Evolutionary conservation across 2,329 filamentous ascomycete genomes (phyloP).

Genomic region (Zymoseptoria crescenta): DNA sequence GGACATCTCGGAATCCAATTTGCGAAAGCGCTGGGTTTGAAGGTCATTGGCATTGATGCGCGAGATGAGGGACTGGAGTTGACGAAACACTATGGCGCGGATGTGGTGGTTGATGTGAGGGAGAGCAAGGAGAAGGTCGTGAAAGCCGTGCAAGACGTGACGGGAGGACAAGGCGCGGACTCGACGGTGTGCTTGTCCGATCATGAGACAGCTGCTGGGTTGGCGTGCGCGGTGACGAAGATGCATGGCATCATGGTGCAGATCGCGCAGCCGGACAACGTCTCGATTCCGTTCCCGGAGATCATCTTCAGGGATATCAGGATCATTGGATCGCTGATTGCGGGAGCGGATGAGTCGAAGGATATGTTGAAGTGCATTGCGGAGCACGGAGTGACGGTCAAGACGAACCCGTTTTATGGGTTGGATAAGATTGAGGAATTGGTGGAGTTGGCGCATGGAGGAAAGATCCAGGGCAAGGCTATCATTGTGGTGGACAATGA

Average conservation of each 20-base stretch:
- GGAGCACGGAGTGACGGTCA: slow-evolving; percentile 39
- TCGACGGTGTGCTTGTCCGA: slow-evolving; percentile 50
- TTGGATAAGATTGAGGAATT: slow-evolving; percentile 46
- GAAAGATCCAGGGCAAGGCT: slow-evolving; percentile 49
- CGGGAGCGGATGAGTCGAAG: slow-evolving; percentile 27
- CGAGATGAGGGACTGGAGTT: slow-evolving; percentile 47
- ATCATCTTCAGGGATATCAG: slow-evolving; percentile 48
- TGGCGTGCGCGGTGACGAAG: slow-evolving; percentile 48
- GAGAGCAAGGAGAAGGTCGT: slow-evolving; percentile 42
- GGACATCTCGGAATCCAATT: slow-evolving; percentile 49
- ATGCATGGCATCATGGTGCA: slow-evolving; percentile 54
- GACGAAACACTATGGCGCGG: slow-evolving; percentile 41
- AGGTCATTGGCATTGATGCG: slow-evolving; percentile 48
- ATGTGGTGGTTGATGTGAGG: slow-evolving; percentile 47
- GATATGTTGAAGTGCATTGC: slow-evolving; percentile 30
- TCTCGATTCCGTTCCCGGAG: slow-evolving; percentile 38
- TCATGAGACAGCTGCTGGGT: slow-evolving; percentile 41
- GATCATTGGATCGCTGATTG: slow-evolving; percentile 37
- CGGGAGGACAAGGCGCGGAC: slow-evolving; percentile 44
- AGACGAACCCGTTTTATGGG: slow-evolving; percentile 46
- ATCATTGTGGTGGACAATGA: slow-evolving; percentile 46
- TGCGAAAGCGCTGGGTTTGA: slow-evolving; percentile 44
- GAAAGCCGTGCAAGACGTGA: slow-evolving; percentile 41
- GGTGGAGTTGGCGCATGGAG: slow-evolving; percentile 41
- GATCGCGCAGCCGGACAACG: slow-evolving; percentile 45